Evolutionary conservation across 495 filamentous ascomycete genomes (phyloP).

Genomic region (Sordaria brevicollis): DNA sequence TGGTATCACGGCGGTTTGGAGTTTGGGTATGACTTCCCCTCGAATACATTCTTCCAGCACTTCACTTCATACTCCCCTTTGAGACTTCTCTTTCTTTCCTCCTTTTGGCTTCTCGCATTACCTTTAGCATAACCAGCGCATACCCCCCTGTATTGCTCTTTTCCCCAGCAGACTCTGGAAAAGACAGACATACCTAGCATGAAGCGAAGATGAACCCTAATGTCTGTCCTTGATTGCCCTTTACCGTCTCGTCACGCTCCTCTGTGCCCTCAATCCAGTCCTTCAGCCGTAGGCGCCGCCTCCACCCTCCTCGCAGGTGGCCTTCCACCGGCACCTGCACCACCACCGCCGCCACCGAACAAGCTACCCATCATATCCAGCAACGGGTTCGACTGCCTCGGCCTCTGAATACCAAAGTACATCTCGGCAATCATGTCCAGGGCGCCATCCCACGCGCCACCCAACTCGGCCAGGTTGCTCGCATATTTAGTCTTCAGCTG

Average conservation of each 20-base stretch:
- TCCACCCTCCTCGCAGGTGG: conserved; percentile 34
- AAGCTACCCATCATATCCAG: conserved; percentile 97
- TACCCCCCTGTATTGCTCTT: neutral
- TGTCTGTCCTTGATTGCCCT: neutral
- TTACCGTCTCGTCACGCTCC: neutral
- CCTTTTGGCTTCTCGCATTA: neutral
- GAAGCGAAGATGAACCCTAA: neutral
- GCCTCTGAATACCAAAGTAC: conserved; percentile 93
- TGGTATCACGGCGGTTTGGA: neutral
- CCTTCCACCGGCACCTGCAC: conserved; percentile 32
- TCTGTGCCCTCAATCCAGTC: conserved; percentile 31
- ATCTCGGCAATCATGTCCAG: conserved; percentile 85
- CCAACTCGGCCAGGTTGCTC: conserved; percentile 59
- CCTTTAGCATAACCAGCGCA: neutral
- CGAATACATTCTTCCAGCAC: neutral
- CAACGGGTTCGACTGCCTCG: conserved; percentile 75
- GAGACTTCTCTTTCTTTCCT: too few relatives aligned
- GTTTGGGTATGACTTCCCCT: neutral
- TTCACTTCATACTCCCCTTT: neutral
- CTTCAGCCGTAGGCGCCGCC: conserved; percentile 39
- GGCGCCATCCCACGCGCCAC: conserved; percentile 67
- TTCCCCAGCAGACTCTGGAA: neutral
- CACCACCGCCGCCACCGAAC: conserved; percentile 60
- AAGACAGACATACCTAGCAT: neutral
- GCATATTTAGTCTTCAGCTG: conserved; percentile 76